These are phyloP conservation scores for Aspergillus quadrilineatus DNA, from an alignment of 2,329 filamentous ascomycete genomes.

Conservation along the genomic window DNA sequence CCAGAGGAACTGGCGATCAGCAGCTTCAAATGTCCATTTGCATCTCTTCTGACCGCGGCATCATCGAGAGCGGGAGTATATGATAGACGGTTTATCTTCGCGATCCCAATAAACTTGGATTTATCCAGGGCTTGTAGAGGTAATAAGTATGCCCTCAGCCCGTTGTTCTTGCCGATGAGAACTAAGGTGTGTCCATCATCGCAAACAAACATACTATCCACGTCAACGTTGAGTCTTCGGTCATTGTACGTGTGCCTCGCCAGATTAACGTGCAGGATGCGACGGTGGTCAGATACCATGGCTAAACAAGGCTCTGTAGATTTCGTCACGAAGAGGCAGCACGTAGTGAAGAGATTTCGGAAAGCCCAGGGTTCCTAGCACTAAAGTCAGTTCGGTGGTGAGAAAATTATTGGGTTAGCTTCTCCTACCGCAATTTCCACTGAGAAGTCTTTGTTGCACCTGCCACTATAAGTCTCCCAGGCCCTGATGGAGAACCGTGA, in stretches of 20 bases:
- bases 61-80: constrained; percentile 5
- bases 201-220: constrained; percentile 6
- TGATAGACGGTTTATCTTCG: constrained; percentile 5
- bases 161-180: constrained; percentile 5
- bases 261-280: constrained; percentile 3
- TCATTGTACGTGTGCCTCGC: neutral
- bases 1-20: constrained; percentile 5
- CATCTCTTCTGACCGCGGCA: neutral
- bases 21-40: neutral
- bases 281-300: constrained; percentile 4
- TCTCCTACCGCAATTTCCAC: constrained; percentile 1
- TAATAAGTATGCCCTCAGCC: constrained; percentile 5
- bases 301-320: constrained; percentile 1
- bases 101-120: neutral
- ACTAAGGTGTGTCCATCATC: constrained; percentile 1
- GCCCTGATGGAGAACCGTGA: constrained; percentile 10
- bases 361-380: neutral
- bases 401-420: neutral
- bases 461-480: constrained; percentile 15
- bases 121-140: constrained; percentile 1
- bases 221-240: neutral
- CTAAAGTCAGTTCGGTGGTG: neutral
- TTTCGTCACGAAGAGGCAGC: neutral
- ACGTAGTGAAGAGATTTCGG: constrained; percentile 1
- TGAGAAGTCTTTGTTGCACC: constrained; percentile 3